phyloP scores from a whole-genome alignment of 2,329 filamentous ascomycete genomes.

The Alternaria ventricosa region DNA sequence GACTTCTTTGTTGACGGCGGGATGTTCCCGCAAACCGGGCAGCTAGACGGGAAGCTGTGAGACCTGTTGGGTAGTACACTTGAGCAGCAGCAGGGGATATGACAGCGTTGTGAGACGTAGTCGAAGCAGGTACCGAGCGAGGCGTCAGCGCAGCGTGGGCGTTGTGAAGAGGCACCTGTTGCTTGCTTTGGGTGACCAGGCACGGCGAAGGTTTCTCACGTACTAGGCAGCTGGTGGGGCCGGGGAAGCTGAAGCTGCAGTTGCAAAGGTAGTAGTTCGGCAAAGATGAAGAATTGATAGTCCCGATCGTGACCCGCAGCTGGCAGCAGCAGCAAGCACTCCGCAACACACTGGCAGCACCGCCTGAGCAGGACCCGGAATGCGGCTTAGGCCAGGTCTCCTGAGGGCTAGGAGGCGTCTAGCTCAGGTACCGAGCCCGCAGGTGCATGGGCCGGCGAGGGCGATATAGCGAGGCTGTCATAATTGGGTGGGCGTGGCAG shows the following conservation, averaged over 20 bases:
- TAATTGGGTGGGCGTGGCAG: conserved; percentile 42
- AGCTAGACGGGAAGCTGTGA: conserved; percentile 35
- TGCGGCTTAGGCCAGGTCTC: conserved; percentile 21
- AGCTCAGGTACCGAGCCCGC: conserved; percentile 43
- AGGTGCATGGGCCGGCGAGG: conserved; percentile 33
- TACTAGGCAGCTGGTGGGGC: conserved; percentile 40
- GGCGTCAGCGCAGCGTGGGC: conserved; percentile 33
- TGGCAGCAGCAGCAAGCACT: background rate
- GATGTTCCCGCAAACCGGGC: conserved; percentile 28
- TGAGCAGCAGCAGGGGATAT: conserved; percentile 30
- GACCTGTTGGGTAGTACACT: conserved; percentile 33
- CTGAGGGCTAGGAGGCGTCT: conserved; percentile 28
- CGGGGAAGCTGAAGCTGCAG: conserved; percentile 35
- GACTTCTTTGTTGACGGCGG: conserved; percentile 24
- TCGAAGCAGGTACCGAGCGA: conserved; percentile 40
- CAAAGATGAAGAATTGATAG: conserved; percentile 40
- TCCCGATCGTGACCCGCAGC: conserved; percentile 42
- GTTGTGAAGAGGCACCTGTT: conserved; percentile 23
- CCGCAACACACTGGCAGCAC: conserved; percentile 18
- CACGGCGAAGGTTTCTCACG: conserved; percentile 35
- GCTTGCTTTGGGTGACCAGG: conserved; percentile 28
- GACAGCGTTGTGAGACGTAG: conserved; percentile 39
- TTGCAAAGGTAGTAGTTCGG: conserved; percentile 34
- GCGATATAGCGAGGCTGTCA: conserved; percentile 40
- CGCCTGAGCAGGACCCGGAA: conserved; percentile 31